These are phyloP conservation scores for Tardiomyces depauwii DNA, from an alignment of 1,139 yeast genomes.

Conservation along the genomic window DNA sequence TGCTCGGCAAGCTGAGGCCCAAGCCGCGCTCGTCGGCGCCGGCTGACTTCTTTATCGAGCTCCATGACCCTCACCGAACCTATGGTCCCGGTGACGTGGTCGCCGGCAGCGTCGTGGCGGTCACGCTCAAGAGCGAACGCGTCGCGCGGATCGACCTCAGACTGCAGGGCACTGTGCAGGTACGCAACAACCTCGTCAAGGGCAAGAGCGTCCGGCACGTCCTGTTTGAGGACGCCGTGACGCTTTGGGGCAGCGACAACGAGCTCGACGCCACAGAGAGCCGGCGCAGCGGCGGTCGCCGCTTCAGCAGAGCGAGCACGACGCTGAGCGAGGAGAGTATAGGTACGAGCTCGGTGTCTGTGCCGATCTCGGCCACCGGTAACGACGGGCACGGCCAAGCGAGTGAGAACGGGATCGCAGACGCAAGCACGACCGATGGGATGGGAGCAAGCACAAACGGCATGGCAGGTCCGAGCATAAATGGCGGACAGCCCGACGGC, in stretches of 20 bases:
- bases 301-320: neutral
- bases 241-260: conserved; percentile 47
- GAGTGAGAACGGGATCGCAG: too few relatives aligned
- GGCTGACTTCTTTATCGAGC: conserved; percentile 52
- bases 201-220: conserved; percentile 24
- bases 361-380: too few relatives aligned
- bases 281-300: neutral
- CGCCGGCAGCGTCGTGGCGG: conserved; percentile 25
- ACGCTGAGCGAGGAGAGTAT: too few relatives aligned
- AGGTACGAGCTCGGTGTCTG: too few relatives aligned
- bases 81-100: conserved; percentile 61
- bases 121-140: conserved; percentile 15
- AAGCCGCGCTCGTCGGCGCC: neutral
- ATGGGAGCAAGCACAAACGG: too few relatives aligned
- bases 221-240: conserved; percentile 53
- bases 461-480: too few relatives aligned
- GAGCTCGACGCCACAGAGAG: conserved; percentile 2
- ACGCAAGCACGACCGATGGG: too few relatives aligned
- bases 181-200: conserved; percentile 34
- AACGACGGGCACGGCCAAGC: too few relatives aligned
- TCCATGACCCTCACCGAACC: conserved; percentile 63
- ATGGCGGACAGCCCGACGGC: too few relatives aligned
- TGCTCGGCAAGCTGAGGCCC: conserved; percentile 24
- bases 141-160: conserved; percentile 17
- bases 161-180: conserved; percentile 20